These are phyloP conservation scores for Saccharum spontaneum DNA, from an alignment of 176 grass and related monocot species.

Conservation along the genomic window DNA sequence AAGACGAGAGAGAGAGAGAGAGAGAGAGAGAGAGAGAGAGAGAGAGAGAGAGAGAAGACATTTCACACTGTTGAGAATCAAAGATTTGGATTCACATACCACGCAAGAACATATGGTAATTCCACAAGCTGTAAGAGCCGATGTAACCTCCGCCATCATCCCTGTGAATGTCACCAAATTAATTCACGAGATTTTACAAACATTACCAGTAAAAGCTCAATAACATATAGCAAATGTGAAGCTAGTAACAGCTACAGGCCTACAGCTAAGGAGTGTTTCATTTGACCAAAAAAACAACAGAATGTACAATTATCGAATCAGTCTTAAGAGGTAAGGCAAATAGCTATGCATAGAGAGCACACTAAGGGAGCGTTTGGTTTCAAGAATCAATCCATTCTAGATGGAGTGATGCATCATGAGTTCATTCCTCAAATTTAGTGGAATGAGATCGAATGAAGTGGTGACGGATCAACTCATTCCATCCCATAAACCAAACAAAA, in stretches of 20 bases:
- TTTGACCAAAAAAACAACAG: background rate
- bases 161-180: constrained; percentile 51
- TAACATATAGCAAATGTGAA: background rate
- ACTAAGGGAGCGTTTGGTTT: background rate
- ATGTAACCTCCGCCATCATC: constrained; percentile 90
- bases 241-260: background rate
- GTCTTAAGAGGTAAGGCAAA: background rate
- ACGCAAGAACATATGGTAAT: constrained; percentile 85
- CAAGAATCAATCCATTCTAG: too few relatives aligned
- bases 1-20: background rate
- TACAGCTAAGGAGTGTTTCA: background rate
- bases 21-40: too few relatives aligned
- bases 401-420: too few relatives aligned
- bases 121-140: constrained; percentile 76
- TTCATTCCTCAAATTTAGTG: too few relatives aligned
- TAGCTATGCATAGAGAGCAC: constrained; percentile 15
- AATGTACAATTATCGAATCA: background rate
- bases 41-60: background rate
- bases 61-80: constrained; percentile 1
- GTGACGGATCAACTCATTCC: too few relatives aligned
- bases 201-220: constrained; percentile 10
- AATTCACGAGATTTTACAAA: constrained; percentile 28
- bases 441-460: too few relatives aligned
- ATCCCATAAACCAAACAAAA: too few relatives aligned
- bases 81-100: constrained; percentile 53